Evolutionary conservation across 2,329 filamentous ascomycete species (phyloP), one percentile per base, ranked within the genome.

Genomic region (Mycocentrospora acerina): DNA sequence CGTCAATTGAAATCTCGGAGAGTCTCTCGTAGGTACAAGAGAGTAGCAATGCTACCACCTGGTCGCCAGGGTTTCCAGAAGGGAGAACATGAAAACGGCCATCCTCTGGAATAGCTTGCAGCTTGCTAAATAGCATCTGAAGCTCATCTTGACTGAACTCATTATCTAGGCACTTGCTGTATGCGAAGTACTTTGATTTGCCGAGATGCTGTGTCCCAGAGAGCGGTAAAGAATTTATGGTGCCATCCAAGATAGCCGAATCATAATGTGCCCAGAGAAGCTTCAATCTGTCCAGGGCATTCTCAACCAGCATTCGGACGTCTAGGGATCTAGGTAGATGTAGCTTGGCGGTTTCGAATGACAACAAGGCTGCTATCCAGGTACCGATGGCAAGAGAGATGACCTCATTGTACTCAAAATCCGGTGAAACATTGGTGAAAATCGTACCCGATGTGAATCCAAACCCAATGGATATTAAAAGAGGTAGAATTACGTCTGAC

Each of bases 351-450:
- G 68, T 72, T 34, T 66, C 63, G 17, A 78, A 59, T 1, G 73
- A 73, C 4, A 78, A 60, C 13, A 79, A 51, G 9, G 74, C 76
- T 11, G 73, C 70, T 11, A 67, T 75, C 77, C 77, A 79, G 7
- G 76, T 79, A 4, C 71, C 67, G 4, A 65, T 54, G 5, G 62
- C 75, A 7, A 80, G 65, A 3, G 72, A 70, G 42, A 78, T 71
- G 11, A 77, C 71, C 29, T 70, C 67, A 24, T 68, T 66, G 47
- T 72, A 80, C 2, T 57, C 34, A 40, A 73, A 78, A 0, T 57
- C 18, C 2, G 69, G 68, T 5, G 65, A 32, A n/a, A 60, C 50
- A 25, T 62, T 40, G 14, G 68, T 70, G 5, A 80, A 57, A 3
- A 71, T 58, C 24, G 73, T 67, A 11, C 77, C 77, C 4, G 74